phyloP scores from a whole-genome alignment of 2,329 filamentous ascomycete species.

The Pseudogymnoascus sp. region DNA sequence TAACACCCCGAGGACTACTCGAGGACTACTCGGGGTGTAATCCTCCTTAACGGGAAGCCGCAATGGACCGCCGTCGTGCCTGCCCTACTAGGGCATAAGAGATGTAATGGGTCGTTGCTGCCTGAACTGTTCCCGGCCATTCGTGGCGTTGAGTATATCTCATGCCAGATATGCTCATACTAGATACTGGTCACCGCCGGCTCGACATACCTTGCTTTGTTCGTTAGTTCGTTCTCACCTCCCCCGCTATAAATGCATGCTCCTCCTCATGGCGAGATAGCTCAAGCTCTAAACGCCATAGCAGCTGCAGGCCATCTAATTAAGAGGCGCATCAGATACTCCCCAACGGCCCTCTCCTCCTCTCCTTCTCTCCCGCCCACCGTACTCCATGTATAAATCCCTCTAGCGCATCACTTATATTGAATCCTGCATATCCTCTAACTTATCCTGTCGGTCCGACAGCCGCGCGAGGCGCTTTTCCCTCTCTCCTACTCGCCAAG shows the following conservation, averaged over 20 bases:
- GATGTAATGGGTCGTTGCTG: background rate
- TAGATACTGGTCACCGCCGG: background rate
- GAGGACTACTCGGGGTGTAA: too few relatives aligned
- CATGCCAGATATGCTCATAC: background rate
- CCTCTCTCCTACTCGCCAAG: background rate
- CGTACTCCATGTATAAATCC: background rate
- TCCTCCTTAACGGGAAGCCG: background rate
- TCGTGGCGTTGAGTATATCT: background rate
- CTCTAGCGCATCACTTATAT: background rate
- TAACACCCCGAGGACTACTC: too few relatives aligned
- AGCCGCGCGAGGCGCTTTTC: background rate
- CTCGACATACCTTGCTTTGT: background rate
- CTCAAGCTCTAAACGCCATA: background rate
- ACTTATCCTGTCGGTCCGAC: background rate
- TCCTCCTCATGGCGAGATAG: background rate
- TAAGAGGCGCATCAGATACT: background rate
- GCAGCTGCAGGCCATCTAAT: background rate
- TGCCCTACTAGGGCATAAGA: background rate
- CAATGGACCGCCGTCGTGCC: background rate
- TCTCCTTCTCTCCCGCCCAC: background rate
- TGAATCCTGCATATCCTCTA: background rate
- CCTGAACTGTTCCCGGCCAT: background rate
- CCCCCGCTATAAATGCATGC: background rate
- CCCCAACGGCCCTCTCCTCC: background rate
- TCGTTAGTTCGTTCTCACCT: background rate